Evolutionary conservation across 352 stramenopile species (phyloP).

Genomic region (Pythium plurisporium): DNA sequence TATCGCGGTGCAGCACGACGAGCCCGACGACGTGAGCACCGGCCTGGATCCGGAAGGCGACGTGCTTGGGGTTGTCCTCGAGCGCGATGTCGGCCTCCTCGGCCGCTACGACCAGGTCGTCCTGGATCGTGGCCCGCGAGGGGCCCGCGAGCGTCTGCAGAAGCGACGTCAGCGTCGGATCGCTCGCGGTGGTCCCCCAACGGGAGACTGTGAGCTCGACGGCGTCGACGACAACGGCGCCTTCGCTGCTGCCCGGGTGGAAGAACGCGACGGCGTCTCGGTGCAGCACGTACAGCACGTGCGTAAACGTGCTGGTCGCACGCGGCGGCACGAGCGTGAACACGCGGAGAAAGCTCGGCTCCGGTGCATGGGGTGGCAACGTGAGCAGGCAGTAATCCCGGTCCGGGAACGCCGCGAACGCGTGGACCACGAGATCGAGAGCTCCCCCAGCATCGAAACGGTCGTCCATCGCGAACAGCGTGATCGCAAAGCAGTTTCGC

Average conservation of each 20-base stretch:
- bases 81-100: constrained; percentile 38
- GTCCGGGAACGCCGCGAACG: constrained; percentile 30
- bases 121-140: constrained; percentile 7
- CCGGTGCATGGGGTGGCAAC: constrained; percentile 19
- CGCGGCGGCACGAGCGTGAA: constrained; percentile 30
- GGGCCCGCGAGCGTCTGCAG: constrained; percentile 1
- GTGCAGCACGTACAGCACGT: constrained; percentile 33
- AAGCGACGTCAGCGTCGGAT: background rate
- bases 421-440: constrained; percentile 24
- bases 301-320: constrained; percentile 26
- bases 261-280: constrained; percentile 34
- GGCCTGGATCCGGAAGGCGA: constrained; percentile 34
- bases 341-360: constrained; percentile 24
- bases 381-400: constrained; percentile 33
- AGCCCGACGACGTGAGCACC: constrained; percentile 20
- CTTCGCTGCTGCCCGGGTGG: constrained; percentile 17
- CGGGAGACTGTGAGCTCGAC: constrained; percentile 19
- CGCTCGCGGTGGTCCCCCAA: background rate
- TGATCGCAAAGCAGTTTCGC: constrained; percentile 34
- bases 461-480: constrained; percentile 32
- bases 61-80: constrained; percentile 42
- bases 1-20: constrained; percentile 21
- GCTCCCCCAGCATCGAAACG: constrained; percentile 20
- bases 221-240: constrained; percentile 7
- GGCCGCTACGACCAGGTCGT: constrained; percentile 16